These are phyloP conservation scores for Lentinula sp. DNA, from an alignment of 768 basidiomycete genomes.

Conservation along the genomic window DNA sequence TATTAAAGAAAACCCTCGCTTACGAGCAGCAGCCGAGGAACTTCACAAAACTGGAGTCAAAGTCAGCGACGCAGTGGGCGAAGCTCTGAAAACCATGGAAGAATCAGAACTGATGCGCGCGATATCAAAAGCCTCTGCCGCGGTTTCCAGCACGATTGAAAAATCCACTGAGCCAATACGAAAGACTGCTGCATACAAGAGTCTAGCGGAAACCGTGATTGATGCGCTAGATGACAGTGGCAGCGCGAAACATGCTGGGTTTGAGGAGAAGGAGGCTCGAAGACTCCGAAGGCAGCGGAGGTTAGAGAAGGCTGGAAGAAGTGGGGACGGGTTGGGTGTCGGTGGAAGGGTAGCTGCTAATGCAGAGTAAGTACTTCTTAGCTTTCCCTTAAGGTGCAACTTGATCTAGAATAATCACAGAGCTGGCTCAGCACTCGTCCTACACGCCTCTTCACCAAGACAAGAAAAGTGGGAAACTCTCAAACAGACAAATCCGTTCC, in stretches of 20 bases:
- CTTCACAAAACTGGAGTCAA: slow-evolving; percentile 85
- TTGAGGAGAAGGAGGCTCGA: slow-evolving; percentile 91
- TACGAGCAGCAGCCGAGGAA: slow-evolving; percentile 91
- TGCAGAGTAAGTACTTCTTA: slow-evolving; percentile 58
- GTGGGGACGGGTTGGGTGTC: slow-evolving; percentile 43
- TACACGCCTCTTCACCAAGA: slow-evolving; percentile 76
- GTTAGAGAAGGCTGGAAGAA: slow-evolving; percentile 79
- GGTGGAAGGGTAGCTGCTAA: slow-evolving; percentile 57
- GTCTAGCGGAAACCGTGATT: slow-evolving; percentile 78
- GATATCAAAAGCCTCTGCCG: slow-evolving; percentile 78
- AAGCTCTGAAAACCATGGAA: slow-evolving; percentile 89
- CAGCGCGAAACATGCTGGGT: slow-evolving; percentile 91
- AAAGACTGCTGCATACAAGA: slow-evolving; percentile 92
- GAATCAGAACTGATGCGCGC: slow-evolving; percentile 90
- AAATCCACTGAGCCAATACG: slow-evolving; percentile 95
- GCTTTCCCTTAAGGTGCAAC: neutral
- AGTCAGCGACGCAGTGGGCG: slow-evolving; percentile 89
- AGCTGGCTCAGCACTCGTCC: slow-evolving; percentile 79
- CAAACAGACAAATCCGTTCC: slow-evolving; percentile 74
- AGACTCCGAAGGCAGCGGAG: slow-evolving; percentile 74
- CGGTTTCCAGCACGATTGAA: slow-evolving; percentile 80
- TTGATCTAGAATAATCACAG: slow-evolving; percentile 27
- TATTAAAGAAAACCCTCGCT: slow-evolving; percentile 91
- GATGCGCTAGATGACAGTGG: slow-evolving; percentile 94
- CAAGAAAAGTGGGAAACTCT: slow-evolving; percentile 77